Conservation (phyloP, 2,329 filamentous ascomycete genomes). For the Apiospora marii region DNA sequence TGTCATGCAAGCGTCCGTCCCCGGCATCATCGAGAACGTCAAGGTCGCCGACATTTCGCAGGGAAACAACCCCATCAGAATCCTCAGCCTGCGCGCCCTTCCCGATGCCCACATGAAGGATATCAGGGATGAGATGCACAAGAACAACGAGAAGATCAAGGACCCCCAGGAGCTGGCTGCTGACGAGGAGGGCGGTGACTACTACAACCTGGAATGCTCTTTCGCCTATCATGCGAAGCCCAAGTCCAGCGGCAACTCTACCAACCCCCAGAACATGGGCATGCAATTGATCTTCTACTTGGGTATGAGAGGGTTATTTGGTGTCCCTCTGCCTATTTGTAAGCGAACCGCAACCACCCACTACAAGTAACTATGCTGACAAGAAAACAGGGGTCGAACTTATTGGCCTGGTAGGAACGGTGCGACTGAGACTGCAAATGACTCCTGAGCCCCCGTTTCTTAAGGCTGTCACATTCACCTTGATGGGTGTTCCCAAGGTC, state of each 20-base stretch:
- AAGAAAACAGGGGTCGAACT: slow-evolving; percentile 72
- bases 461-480: slow-evolving; percentile 89
- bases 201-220: slow-evolving; percentile 90
- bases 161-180: slow-evolving; percentile 88
- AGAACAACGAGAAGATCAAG: slow-evolving; percentile 80
- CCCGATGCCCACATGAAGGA: slow-evolving; percentile 83
- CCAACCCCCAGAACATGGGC: slow-evolving; percentile 93
- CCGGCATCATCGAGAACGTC: slow-evolving; percentile 90
- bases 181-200: slow-evolving; percentile 88
- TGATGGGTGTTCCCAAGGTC: slow-evolving; percentile 93
- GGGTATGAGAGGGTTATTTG: slow-evolving; percentile 87
- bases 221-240: slow-evolving; percentile 92
- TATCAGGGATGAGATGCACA: slow-evolving; percentile 81
- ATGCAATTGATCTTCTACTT: slow-evolving; percentile 97
- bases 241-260: slow-evolving; percentile 67
- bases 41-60: slow-evolving; percentile 95
- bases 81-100: slow-evolving; percentile 85
- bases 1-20: slow-evolving; percentile 74
- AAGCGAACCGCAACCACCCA: slow-evolving; percentile 35
- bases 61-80: slow-evolving; percentile 87
- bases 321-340: slow-evolving; percentile 85
- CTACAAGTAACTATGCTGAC: slow-evolving; percentile 27
- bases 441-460: slow-evolving; percentile 91
- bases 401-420: slow-evolving; percentile 88
- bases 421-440: slow-evolving; percentile 82